Evolutionary conservation across 805 yeast species (phyloP).

Genomic region (Spathaspora hagerdaliae): DNA sequence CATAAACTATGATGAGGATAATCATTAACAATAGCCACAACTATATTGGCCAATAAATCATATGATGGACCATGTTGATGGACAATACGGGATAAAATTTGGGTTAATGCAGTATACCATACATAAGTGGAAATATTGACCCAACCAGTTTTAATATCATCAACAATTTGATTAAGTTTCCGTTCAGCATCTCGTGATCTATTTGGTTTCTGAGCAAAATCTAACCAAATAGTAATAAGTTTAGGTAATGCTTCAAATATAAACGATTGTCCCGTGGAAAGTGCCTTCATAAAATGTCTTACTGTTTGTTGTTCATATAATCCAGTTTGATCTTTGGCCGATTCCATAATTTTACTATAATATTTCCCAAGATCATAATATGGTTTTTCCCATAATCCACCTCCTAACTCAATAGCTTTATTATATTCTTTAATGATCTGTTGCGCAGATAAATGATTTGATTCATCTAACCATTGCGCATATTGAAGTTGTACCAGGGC

Average conservation of each 20-base stretch:
- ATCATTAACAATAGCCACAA: constrained; percentile 50
- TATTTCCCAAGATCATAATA: constrained; percentile 78
- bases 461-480: constrained; percentile 83
- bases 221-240: constrained; percentile 88
- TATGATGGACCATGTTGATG: constrained; percentile 58
- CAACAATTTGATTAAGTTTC: constrained; percentile 43
- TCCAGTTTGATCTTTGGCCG: constrained; percentile 49
- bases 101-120: constrained; percentile 87
- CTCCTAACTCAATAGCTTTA: constrained; percentile 50
- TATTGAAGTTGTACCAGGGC: constrained; percentile 65
- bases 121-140: constrained; percentile 44
- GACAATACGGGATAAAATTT: constrained; percentile 72
- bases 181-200: constrained; percentile 27
- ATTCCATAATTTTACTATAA: constrained; percentile 71
- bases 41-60: constrained; percentile 51
- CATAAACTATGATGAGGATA: constrained; percentile 88
- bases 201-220: constrained; percentile 45
- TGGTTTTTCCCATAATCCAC: constrained; percentile 66
- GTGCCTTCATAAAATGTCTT: constrained; percentile 52
- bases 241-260: constrained; percentile 85
- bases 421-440: constrained; percentile 69
- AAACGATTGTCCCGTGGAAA: constrained; percentile 59
- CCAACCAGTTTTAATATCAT: constrained; percentile 42
- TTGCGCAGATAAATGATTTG: constrained; percentile 77
- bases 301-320: constrained; percentile 54